A percentile compares a stretch with the other conserved stretches of the same genome.
These are phyloP conservation scores for Linderniella brevidens DNA, from an alignment of 257 asterid genomes.

Conservation along the genomic window DNA sequence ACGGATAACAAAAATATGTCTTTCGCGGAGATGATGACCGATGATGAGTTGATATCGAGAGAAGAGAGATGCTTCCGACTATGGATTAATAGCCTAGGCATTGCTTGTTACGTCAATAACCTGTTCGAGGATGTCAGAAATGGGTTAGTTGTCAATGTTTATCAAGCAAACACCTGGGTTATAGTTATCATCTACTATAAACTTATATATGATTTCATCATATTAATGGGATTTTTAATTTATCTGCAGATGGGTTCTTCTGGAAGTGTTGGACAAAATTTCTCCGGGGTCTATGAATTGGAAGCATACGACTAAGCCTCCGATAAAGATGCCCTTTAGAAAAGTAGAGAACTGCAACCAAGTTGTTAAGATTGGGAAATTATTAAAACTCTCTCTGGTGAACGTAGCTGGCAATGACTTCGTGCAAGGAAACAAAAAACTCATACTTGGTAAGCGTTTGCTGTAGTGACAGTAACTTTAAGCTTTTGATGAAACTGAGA, in stretches of 20 bases:
- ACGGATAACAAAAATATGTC: slow-evolving; percentile 37
- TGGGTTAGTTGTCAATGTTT: slow-evolving; percentile 23
- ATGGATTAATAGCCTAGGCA: slow-evolving; percentile 94
- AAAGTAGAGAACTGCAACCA: slow-evolving; percentile 73
- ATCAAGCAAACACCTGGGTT: background rate
- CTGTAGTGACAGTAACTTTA: no score
- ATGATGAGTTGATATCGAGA: slow-evolving; percentile 82
- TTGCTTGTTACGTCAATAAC: slow-evolving; percentile 55
- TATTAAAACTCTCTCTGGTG: slow-evolving; percentile 49
- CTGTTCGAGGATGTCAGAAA: slow-evolving; percentile 71
- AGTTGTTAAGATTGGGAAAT: slow-evolving; percentile 55
- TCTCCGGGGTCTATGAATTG: slow-evolving; percentile 44
- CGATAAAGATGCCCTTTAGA: slow-evolving; percentile 60
- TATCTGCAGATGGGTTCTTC: slow-evolving; percentile 41
- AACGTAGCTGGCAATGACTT: slow-evolving; percentile 69
- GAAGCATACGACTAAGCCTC: slow-evolving; percentile 65
- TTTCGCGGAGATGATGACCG: slow-evolving; percentile 79
- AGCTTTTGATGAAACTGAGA: no score
- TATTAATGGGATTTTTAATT: slow-evolving; percentile 8
- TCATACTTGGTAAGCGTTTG: slow-evolving; percentile 14
- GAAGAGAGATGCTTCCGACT: slow-evolving; percentile 94
- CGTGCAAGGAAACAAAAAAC: slow-evolving; percentile 73
- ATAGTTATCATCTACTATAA: background rate
- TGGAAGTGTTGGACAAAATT: slow-evolving; percentile 49
- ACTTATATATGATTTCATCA: background rate